Conservation (phyloP, 306 rosid genomes). For the Sophora flavescens region DNA sequence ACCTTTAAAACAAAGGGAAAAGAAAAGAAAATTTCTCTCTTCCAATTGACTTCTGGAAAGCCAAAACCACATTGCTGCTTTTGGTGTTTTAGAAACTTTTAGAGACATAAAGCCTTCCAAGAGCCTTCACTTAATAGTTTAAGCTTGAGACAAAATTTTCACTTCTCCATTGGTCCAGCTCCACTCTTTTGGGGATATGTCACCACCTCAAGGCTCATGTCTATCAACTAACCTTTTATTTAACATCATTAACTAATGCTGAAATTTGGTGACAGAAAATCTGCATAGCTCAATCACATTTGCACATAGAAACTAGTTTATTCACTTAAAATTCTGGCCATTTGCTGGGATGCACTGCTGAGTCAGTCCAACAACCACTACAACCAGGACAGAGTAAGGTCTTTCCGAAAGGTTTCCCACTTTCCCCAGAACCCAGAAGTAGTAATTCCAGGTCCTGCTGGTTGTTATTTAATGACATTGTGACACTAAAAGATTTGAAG, state of each 20-base stretch:
- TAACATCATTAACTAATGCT: not conserved
- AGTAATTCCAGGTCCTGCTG: not conserved
- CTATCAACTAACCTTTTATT: not conserved
- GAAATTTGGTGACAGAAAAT: not conserved
- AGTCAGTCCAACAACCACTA: not conserved
- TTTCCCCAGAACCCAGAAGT: not conserved
- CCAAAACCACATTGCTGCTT: constrained; percentile 22
- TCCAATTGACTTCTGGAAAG: constrained; percentile 20
- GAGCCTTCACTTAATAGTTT: not conserved
- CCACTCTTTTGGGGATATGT: not conserved
- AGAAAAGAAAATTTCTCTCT: constrained; percentile 5
- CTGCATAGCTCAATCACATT: not conserved
- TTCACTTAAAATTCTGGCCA: not conserved
- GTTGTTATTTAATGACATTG: not conserved
- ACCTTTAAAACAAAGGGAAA: constrained; percentile 31
- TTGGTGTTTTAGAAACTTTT: not conserved
- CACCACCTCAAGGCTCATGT: not conserved
- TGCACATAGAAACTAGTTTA: not conserved
- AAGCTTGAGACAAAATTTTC: not conserved
- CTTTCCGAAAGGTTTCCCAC: not conserved
- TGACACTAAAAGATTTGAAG: not conserved
- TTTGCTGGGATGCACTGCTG: not conserved
- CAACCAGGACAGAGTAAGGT: not conserved
- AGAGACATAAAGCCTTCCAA: not conserved
- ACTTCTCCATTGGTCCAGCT: not conserved